These are phyloP conservation scores for Ambrosiella beaveri DNA, from an alignment of 2,329 filamentous ascomycete genomes.

Conservation along the genomic window DNA sequence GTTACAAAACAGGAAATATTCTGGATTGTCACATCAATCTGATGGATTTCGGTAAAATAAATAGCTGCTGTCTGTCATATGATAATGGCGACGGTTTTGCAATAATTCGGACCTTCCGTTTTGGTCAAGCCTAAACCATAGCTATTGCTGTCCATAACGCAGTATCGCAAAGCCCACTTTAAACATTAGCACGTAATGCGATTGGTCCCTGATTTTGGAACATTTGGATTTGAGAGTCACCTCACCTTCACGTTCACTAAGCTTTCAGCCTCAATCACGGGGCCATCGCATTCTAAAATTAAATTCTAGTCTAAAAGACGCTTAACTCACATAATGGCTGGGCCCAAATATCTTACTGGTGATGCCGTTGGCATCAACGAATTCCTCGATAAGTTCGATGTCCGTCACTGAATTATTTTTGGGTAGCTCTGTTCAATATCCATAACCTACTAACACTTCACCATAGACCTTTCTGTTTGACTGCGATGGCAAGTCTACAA, in stretches of 20 bases:
- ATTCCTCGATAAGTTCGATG: conserved; percentile 85
- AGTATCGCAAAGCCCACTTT: background rate
- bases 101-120: background rate
- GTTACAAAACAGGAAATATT: too few species aligned
- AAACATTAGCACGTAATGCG: background rate
- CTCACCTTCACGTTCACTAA: background rate
- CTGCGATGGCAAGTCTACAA: conserved; percentile 60
- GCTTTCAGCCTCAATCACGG: background rate
- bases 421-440: background rate
- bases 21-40: background rate
- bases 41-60: background rate
- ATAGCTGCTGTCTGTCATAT: background rate
- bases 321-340: conserved; percentile 17
- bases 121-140: background rate
- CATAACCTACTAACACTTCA: conserved; percentile 13
- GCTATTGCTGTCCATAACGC: background rate
- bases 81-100: background rate
- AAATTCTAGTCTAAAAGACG: background rate
- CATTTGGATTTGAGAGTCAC: background rate
- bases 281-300: background rate
- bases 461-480: conserved; percentile 78
- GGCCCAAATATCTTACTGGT: conserved; percentile 56
- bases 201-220: background rate
- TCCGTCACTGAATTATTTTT: conserved; percentile 30
- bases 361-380: conserved; percentile 58